phyloP scores from a whole-genome alignment of 2,329 filamentous ascomycete species.

The Aspergillus fructus region DNA sequence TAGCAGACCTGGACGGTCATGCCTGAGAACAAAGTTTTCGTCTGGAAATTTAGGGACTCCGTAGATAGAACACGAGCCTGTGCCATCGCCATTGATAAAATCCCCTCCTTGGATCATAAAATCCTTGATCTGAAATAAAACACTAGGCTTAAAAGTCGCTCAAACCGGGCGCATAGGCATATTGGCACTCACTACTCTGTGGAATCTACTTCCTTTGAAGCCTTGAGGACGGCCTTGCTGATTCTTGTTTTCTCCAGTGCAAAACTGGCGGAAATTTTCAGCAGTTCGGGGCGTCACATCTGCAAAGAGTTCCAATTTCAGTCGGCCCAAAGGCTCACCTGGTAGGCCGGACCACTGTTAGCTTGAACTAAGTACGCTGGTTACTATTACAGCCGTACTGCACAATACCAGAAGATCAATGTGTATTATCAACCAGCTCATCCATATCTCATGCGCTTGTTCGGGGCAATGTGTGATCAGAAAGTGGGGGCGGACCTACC shows the following conservation, averaged over 20 bases:
- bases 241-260: slow-evolving; percentile 88
- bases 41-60: slow-evolving; percentile 81
- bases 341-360: slow-evolving; percentile 7
- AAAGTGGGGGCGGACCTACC: slow-evolving; percentile 33
- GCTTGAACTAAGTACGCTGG: background rate
- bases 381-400: background rate
- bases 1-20: slow-evolving; percentile 75
- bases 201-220: slow-evolving; percentile 93
- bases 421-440: background rate
- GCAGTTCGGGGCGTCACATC: slow-evolving; percentile 82
- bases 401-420: background rate
- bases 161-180: background rate
- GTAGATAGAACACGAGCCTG: slow-evolving; percentile 84
- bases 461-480: background rate
- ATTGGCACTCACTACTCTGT: slow-evolving; percentile 71
- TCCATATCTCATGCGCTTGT: background rate
- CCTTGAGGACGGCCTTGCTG: slow-evolving; percentile 75
- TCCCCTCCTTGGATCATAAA: slow-evolving; percentile 99
- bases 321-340: slow-evolving; percentile 83
- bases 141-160: background rate
- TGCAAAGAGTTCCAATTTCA: slow-evolving; percentile 88
- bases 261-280: slow-evolving; percentile 97
- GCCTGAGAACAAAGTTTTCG: slow-evolving; percentile 81
- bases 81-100: slow-evolving; percentile 90
- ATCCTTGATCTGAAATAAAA: slow-evolving; percentile 65